Evolutionary conservation across 192 early-diverging fungal species (phyloP), one percentile per base, ranked within the genome.

Genomic region (Coemansia sp.): DNA sequence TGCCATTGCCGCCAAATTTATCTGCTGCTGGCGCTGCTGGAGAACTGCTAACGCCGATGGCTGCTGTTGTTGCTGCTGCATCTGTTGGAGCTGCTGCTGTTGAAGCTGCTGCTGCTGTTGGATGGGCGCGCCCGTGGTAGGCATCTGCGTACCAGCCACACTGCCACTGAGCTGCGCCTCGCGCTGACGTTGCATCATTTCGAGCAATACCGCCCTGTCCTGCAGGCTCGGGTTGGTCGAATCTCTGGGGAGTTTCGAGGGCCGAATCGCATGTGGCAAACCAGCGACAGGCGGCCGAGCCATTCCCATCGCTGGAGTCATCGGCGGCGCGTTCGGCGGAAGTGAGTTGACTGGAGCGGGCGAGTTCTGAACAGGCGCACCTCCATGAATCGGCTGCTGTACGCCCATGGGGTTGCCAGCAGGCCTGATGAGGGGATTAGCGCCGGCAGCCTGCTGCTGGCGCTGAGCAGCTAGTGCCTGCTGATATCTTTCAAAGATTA

Each of bases 151-250:
- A 23, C 50, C 63, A 39, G 63, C 33, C 19, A 33, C 64, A 40
- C 16, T 17, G 14, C 43, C 38, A 43, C 60, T 65, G 13, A 65
- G 35, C 37, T 62, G 58, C 7, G 46, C 57, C 28, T 55, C 72
- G 19, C 65, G 66, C 44, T 74, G 66, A 6, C 66, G 42, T 46
- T 75, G 74, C 46, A 73, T 40, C 39, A 70, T 39, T 71, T 82
- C 79, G 8, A 74, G 40, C 28, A 74, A 42, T 13, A 57, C 67
- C 38, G 52, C 59, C 42, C 52, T 70, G 33, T 77, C 75, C 13
- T 77, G 75, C 7, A 59, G 59, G 1, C 60, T 58, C 62, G 73
- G 42, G 23, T 68, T 77, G 42, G 75, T 65, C 21, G 76, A 61
- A 30, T 77, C 66, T 23, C 26, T 59, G 4, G 58, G 70, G 17